phyloP scores from a whole-genome alignment of 2,329 filamentous ascomycete genomes.

The Xylaria sp. region DNA sequence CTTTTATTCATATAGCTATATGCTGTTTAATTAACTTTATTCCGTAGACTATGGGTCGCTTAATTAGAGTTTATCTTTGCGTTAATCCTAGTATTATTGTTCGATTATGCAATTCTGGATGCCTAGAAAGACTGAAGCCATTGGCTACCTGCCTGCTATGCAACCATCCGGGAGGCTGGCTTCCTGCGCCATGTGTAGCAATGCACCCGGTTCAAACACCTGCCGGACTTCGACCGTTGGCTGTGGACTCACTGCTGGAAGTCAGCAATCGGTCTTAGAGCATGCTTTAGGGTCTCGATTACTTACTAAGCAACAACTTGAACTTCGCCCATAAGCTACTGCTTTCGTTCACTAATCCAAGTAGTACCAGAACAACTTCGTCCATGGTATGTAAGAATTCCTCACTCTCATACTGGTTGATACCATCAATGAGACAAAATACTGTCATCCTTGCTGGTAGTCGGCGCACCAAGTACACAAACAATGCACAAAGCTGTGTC shows the following conservation, averaged over 20 bases:
- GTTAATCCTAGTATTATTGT: too few species aligned
- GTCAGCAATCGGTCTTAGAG: too few species aligned
- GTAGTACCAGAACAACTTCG: constrained; percentile 11
- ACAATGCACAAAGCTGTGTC: constrained; percentile 15
- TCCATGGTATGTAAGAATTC: constrained; percentile 20
- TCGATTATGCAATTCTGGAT: too few species aligned
- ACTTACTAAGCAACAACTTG: constrained; percentile 20
- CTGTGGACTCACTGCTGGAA: not conserved
- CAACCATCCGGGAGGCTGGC: too few species aligned
- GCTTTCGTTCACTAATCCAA: constrained; percentile 11
- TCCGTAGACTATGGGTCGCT: too few species aligned
- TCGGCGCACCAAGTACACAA: constrained; percentile 12
- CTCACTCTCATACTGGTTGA: constrained; percentile 21
- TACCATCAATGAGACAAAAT: constrained; percentile 24
- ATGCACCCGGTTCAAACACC: constrained; percentile 7
- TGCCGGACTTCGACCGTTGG: constrained; percentile 24
- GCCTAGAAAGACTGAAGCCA: too few species aligned
- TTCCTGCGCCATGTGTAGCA: constrained; percentile 23
- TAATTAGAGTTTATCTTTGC: too few species aligned
- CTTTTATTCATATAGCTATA: too few species aligned
- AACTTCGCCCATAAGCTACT: not conserved
- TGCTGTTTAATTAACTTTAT: too few species aligned
- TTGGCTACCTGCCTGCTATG: too few species aligned
- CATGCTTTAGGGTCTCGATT: too few species aligned
- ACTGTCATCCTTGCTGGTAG: constrained; percentile 10